phyloP scores from a whole-genome alignment of 768 basidiomycete species.

The Calocybe gangraenosa region DNA sequence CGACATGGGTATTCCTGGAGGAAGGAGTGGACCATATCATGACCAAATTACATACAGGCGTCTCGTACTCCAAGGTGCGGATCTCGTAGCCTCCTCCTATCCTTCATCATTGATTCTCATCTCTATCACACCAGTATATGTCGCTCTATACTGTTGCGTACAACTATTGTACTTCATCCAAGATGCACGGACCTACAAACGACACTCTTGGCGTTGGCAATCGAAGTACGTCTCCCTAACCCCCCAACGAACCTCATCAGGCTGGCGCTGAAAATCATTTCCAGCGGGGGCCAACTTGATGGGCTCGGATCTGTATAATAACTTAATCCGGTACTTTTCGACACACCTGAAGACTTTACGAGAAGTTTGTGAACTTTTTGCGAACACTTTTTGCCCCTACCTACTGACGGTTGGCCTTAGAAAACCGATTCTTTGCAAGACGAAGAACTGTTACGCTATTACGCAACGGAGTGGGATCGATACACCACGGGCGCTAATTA shows the following conservation, averaged over 20 bases:
- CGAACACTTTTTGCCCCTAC: slow-evolving; percentile 7
- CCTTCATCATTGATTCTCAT: not conserved
- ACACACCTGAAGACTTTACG: slow-evolving; percentile 72
- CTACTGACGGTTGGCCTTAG: slow-evolving; percentile 35
- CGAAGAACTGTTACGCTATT: slow-evolving; percentile 85
- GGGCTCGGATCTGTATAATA: slow-evolving; percentile 96
- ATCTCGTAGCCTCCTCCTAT: slow-evolving; percentile 1
- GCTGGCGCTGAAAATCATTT: slow-evolving; percentile 26
- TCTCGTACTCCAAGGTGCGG: slow-evolving; percentile 69
- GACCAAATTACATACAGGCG: slow-evolving; percentile 85
- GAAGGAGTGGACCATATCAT: slow-evolving; percentile 90
- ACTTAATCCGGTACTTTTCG: slow-evolving; percentile 88
- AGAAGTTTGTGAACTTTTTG: slow-evolving; percentile 25
- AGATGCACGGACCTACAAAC: slow-evolving; percentile 52
- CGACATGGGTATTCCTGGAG: slow-evolving; percentile 87
- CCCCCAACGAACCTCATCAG: slow-evolving; percentile 22
- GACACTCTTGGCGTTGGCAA: slow-evolving; percentile 53
- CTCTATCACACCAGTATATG: slow-evolving; percentile 61
- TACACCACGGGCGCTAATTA: slow-evolving; percentile 98
- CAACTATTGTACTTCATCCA: slow-evolving; percentile 94
- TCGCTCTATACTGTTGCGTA: slow-evolving; percentile 90
- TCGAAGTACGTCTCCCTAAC: slow-evolving; percentile 55
- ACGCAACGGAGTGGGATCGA: slow-evolving; percentile 90
- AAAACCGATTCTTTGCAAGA: slow-evolving; percentile 77
- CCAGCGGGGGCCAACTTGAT: slow-evolving; percentile 90